Base-by-base conservation (phyloP, 2,329 filamentous ascomycete genomes). In the Ciborinia camelliae region DNA sequence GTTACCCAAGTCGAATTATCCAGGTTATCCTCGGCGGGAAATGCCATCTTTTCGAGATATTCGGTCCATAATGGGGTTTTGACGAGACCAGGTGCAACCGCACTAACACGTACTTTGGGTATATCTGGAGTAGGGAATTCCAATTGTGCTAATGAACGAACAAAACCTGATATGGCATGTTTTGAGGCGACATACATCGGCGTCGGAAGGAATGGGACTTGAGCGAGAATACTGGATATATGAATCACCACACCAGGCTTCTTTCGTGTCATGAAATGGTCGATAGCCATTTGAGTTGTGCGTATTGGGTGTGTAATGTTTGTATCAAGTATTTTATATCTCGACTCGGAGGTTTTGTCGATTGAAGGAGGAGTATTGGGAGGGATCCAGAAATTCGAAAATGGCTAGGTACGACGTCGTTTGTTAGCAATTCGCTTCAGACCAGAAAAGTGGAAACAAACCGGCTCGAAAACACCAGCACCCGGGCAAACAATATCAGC, bases 241-340 rank as follows among this genome's bases (percentile, higher is more conserved):
- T 81, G 80, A 12, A 82, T 68, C 35, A 83, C 77, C 1, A 60
- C 45, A 9, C 72, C 72, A 2, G 67, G 65, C 47, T 71, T 72
- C 53, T 69, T 71, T 26, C 71, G 52, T 68, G 73, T 30, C n/a
- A 81, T 72, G 71, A 82, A 83, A 68, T 81, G 77, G 3, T 77
- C 75, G 51, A 83, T 79, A 5, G 81, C 81, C 23, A 83, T 73
- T 67, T 83, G 81, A 1, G 81, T 82, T 12, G 77, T 75, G 51
- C 81, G 80, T 68, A 83, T 82, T 0, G 81, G 81, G 69, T 83
- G 81, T 0, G 79, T 80, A 58, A 84, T 65, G 66, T 83, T 83
- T 72, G 83, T 81, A 65, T 83, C 81, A 26, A 83, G 57, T 57
- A 76, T 50, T 35, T 77, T 76, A 68, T 82, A 82, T 63, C 79